Percentiles rank a stretch among this genome's conserved stretches.
phyloP scores from a whole-genome alignment of 202 grass and related monocot genomes.

The Setaria italica region DNA sequence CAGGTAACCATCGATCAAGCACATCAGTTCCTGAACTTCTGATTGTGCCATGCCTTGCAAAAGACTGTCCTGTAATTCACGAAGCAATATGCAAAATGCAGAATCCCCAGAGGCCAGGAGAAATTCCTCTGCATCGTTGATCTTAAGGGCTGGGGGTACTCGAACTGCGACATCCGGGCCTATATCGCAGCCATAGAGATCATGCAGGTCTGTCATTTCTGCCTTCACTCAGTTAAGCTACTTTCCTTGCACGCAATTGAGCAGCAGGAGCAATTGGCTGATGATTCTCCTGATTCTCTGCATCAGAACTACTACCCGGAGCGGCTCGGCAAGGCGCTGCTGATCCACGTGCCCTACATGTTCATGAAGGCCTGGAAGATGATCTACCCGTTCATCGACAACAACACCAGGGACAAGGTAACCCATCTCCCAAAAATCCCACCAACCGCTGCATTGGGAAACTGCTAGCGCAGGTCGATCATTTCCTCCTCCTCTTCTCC shows the following conservation, averaged over 20 bases:
- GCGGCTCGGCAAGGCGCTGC: constrained; percentile 70
- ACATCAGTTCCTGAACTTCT: neutral
- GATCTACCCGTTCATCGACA: constrained; percentile 76
- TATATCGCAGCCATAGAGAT: constrained; percentile 77
- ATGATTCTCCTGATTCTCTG: neutral
- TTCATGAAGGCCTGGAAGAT: constrained; percentile 93
- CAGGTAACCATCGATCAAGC: constrained; percentile 47
- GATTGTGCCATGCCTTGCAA: neutral
- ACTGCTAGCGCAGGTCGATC: neutral
- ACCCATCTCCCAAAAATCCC: no score
- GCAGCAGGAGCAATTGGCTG: neutral
- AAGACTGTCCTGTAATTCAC: neutral
- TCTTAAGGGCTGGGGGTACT: constrained; percentile 76
- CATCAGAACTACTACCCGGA: constrained; percentile 78
- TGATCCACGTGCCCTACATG: constrained; percentile 72
- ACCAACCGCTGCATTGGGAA: neutral
- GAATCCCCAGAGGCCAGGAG: constrained; percentile 77
- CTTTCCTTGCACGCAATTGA: neutral
- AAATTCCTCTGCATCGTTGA: constrained; percentile 76
- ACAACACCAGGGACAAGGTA: constrained; percentile 71
- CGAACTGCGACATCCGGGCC: constrained; percentile 64
- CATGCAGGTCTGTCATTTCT: constrained; percentile 56
- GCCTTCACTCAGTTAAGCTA: neutral
- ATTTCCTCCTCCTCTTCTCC: neutral
- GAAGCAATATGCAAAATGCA: constrained; percentile 34